Conservation (phyloP, 805 yeast genomes). For the Candida mattraensis region DNA sequence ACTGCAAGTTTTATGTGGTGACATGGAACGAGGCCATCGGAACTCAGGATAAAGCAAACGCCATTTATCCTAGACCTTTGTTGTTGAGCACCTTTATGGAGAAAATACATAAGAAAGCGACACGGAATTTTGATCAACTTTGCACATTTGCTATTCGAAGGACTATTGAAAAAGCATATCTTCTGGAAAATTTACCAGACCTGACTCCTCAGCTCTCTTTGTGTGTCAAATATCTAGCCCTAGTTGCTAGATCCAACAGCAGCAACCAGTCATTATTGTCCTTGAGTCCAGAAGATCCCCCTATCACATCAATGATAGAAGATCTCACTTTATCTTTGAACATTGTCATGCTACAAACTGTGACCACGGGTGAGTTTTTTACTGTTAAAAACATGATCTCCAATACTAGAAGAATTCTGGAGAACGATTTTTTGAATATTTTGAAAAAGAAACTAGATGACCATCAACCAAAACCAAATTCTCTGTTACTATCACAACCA, state of each 20-base stretch:
- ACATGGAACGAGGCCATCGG: conserved; percentile 56
- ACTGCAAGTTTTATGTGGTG: conserved; percentile 67
- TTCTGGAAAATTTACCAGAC: conserved; percentile 76
- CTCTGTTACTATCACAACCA: conserved; percentile 27
- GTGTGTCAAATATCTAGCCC: conserved; percentile 28
- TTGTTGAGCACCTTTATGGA: conserved; percentile 51
- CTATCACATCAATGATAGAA: conserved; percentile 82
- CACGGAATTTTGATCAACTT: conserved; percentile 64
- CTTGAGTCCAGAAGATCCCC: conserved; percentile 53
- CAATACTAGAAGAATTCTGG: conserved; percentile 58
- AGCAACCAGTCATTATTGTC: conserved; percentile 22
- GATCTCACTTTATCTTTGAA: conserved; percentile 77
- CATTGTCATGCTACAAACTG: conserved; percentile 59
- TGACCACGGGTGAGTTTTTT: conserved; percentile 68
- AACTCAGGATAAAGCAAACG: conserved; percentile 24
- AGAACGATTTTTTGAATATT: conserved; percentile 62
- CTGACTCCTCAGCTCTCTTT: conserved; percentile 36
- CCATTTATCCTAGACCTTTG: conserved; percentile 52
- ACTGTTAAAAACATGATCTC: conserved; percentile 55
- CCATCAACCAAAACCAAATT: conserved; percentile 39
- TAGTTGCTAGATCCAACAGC: conserved; percentile 20
- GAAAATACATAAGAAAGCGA: conserved; percentile 52
- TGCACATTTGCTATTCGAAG: conserved; percentile 68
- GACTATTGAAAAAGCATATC: conserved; percentile 78
- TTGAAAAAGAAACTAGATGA: conserved; percentile 47